Percentiles rank a stretch among this genome's conserved stretches.
Evolutionary conservation across 129 eudicot species (phyloP).

Genomic region (Pittosporum tobira): DNA sequence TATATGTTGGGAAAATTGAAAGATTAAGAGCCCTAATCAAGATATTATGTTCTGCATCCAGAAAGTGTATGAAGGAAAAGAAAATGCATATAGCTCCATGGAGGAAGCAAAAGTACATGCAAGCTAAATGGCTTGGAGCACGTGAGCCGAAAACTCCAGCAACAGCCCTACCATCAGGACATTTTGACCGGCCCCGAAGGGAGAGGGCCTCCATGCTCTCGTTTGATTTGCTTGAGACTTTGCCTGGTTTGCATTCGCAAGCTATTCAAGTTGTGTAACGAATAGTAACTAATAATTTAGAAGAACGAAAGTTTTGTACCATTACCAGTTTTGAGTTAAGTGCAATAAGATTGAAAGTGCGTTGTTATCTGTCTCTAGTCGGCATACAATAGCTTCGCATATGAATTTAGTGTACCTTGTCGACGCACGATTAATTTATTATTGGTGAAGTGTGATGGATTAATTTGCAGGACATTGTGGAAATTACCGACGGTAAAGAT

Average conservation of each 20-base stretch:
- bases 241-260: constrained; percentile 22
- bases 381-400: too few relatives aligned
- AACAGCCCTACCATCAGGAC: constrained; percentile 7
- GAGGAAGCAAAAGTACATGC: constrained; percentile 75
- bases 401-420: too few relatives aligned
- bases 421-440: too few relatives aligned
- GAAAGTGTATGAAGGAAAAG: constrained; percentile 55
- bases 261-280: constrained; percentile 28
- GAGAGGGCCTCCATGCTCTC: constrained; percentile 43
- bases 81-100: constrained; percentile 82
- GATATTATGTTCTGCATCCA: constrained; percentile 51
- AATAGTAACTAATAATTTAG: too few relatives aligned
- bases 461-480: too few relatives aligned
- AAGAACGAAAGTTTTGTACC: neutral
- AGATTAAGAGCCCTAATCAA: constrained; percentile 41
- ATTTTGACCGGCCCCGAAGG: constrained; percentile 15
- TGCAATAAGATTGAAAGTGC: too few relatives aligned
- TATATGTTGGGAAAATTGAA: constrained; percentile 49
- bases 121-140: constrained; percentile 57
- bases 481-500: too few relatives aligned
- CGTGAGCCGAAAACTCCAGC: constrained; percentile 16
- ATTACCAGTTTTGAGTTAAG: neutral
- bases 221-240: constrained; percentile 35
- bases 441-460: too few relatives aligned
- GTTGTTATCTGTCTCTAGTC: neutral